Base-by-base conservation (phyloP, 352 stramenopile species). In the Globisporangium paroecandrum region DNA sequence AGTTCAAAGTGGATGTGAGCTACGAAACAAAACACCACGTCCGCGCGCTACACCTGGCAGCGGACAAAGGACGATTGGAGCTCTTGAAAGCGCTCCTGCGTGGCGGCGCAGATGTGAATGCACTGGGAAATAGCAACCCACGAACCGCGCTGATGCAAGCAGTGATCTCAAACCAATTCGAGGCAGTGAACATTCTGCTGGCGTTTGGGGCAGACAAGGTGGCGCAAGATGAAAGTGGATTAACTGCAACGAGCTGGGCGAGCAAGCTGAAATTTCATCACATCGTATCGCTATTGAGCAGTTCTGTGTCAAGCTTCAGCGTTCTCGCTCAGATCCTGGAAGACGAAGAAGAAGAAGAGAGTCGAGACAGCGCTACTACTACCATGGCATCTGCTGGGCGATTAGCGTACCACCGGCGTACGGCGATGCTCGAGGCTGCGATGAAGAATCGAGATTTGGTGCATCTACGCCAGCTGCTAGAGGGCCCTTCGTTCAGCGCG, bases 71-170 rank as follows among this genome's bases (percentile, higher is more conserved):
- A 3, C 67, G 82, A 6, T 56, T 73, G 3, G 27, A 65, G 15
- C 34, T 86, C 3, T 18, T 90, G 5, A 75, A 77, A 66, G 43
- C 62, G 13, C 64, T 93, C n/a, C 38, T 89, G 4, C 61, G 81
- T 1, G 27, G 64, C 55, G 81, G 75, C 20, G 81, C 72, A 5
- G 60, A 76, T 64, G 76, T 81, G 2, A 70, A 90, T 62, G 66
- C 10, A 55, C 68, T 9, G 81, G 82, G 49, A 5, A 43, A 8
- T n/a, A 6, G n/a, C 13, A 47, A 47, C 7, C 72, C 72, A 20
- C 67, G 75, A 15, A 79, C 82, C 4, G 54, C 79, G 15, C 58
- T 91, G 12, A 85, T 87, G 7, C 80, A 91, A 69, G 81, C 82
- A 8, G 69, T 75, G 18, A 68, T 83, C 1, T 76, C 75, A 0